Percentiles rank a stretch among this genome's conserved stretches.
These are phyloP conservation scores for Colletotrichum ledebouriae DNA, from an alignment of 2,329 filamentous ascomycete species.

Conservation along the genomic window DNA sequence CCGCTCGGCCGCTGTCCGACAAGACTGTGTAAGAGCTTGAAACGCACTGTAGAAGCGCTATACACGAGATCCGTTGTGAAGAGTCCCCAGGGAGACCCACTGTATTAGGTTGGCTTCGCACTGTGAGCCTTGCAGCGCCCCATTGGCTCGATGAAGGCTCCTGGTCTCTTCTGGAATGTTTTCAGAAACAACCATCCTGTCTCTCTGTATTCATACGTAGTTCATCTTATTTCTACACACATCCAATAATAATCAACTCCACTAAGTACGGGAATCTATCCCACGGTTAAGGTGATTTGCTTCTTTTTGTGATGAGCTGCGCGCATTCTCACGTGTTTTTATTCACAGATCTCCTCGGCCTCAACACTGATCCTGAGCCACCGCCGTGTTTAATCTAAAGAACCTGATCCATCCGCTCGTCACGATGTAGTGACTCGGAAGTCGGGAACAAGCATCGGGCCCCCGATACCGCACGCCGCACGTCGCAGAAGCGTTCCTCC, in stretches of 20 bases:
- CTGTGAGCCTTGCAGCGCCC: background rate
- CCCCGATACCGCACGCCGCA: conserved; percentile 8
- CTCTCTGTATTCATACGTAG: no score
- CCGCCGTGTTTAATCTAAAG: background rate
- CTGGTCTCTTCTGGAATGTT: background rate
- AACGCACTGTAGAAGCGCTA: conserved; percentile 2
- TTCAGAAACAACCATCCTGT: background rate
- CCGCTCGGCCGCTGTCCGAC: background rate
- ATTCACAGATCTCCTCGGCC: no score
- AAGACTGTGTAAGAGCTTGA: background rate
- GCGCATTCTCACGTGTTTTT: no score
- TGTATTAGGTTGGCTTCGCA: background rate
- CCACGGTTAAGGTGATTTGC: no score
- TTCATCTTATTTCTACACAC: no score
- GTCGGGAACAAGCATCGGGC: conserved; percentile 6
- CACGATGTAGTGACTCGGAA: conserved; percentile 27
- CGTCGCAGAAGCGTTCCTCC: conserved; percentile 15
- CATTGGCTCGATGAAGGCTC: background rate
- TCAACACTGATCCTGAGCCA: background rate
- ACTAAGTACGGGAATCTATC: no score
- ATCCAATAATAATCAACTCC: no score
- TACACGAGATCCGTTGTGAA: no score
- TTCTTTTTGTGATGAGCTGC: no score
- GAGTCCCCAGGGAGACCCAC: no score
- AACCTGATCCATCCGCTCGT: background rate